Evolutionary conservation across 108 stramenopile genomes (phyloP), one percentile per base, ranked within the genome.

Genomic region (Bacterosira constricta): DNA sequence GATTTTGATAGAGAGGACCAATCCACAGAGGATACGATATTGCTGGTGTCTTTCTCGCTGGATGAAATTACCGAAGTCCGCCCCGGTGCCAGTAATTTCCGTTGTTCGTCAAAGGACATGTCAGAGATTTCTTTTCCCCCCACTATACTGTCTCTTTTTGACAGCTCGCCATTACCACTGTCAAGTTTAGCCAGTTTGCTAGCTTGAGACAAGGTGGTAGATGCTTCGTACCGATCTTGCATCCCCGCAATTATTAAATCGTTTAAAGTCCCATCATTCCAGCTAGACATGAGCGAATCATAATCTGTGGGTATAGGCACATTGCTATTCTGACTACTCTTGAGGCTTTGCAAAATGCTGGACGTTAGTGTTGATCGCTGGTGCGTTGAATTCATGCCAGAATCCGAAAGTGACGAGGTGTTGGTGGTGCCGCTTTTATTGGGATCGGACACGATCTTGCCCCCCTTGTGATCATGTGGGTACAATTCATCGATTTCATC

Each of bases 1-100:
- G 77, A 78, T 50, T 70, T 78, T 8, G 32, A 56, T 1, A 78
- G 49, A 0, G 77, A 78, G 27, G 56, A 63, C 77, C 77, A 78
- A 66, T 78, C 77, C 32, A 78, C 57, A 0, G 77, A 69, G 26
- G 54, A 37, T 9, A 20, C 13, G 30, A 36, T 55, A 31, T 68
- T 39, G 9, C 35, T 8, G 8, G 50, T 34, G 25, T 51, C 52
- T 32, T 55, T 20, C 15, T 62, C 64, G 7, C 42, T 44, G 30
- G 56, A 38, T 18, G 62, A 65, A 35, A 30, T 60, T 4, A 27
- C 47, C 25, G 39, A 6, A 2, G 65, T 36, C 47, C 57, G 41
- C 26, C 34, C 25, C 1, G 66, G 66, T 6, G 66, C 66, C 37
- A 68, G 36, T 45, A 76, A 54, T 51, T 45, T 2, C 8, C 57